Evolutionary conservation across 768 basidiomycete genomes (phyloP), one percentile per base, ranked within the genome.

Genomic region (Lentinula boryana): DNA sequence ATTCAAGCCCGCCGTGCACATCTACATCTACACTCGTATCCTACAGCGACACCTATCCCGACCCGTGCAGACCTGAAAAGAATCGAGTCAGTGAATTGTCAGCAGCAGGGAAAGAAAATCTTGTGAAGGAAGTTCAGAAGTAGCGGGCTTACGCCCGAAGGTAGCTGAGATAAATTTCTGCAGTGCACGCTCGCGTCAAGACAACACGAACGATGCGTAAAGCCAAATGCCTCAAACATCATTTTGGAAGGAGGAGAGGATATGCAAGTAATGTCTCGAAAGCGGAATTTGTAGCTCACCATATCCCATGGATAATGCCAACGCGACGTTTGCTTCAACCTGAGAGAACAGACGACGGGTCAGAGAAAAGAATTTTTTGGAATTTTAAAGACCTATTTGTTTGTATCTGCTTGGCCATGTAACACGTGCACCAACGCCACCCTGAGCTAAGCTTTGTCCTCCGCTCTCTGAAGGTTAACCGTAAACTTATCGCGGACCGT

Each of bases 151-250:
- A 32, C 1, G 77, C 79, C 84, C 83, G 87, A 89, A 91, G 89
- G 89, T 91, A 91, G 89, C 88, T 91, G 89, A 91, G 89, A 83
- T 89, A 80, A 71, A 66, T 84, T 87, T 91, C 89, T 88, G 86
- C 89, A 91, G 72, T 78, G 87, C 85, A 83, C 82, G 83, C 38
- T 43, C 54, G 40, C 40, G 43, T 48, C 56, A 58, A 44, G 41
- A 58, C 40, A 58, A 58, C 40, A 15, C 40, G 33, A 38, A 33
- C 23, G 74, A 65, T 68, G 84, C 88, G 66, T 91, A 89, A 90
- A 90, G 89, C 89, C 88, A 91, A 90, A 90, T 91, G 89, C 89
- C 89, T 91, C 89, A 89, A 89, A 86, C 88, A 91, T 91, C 89
- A 87, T 84, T 38, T 64, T 43, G 16, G 55, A 57, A 44, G 33